phyloP scores from a whole-genome alignment of 495 filamentous ascomycete species.

The Aspergillus sclerotioniger region DNA sequence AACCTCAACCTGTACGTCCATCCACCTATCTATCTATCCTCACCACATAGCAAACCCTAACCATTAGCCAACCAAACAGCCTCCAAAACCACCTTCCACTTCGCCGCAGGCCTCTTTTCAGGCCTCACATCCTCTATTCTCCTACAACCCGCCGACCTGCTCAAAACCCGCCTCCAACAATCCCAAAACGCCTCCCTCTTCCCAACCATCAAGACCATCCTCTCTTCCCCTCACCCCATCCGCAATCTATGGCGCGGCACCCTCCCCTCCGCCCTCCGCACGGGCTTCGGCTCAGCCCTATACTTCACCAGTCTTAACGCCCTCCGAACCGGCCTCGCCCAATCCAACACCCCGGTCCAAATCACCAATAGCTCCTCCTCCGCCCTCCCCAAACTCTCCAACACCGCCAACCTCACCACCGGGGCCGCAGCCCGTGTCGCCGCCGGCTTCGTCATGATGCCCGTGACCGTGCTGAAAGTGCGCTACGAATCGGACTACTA shows the following conservation, averaged over 20 bases:
- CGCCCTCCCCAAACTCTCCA: constrained; percentile 78
- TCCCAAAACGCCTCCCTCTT: constrained; percentile 62
- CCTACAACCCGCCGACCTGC: constrained; percentile 92
- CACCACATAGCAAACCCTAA: background rate
- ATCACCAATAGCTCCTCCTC: constrained; percentile 55
- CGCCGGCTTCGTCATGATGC: constrained; percentile 92
- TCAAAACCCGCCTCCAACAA: constrained; percentile 88
- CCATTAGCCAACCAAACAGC: constrained; percentile 21
- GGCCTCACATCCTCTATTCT: constrained; percentile 84
- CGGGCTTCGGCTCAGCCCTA: constrained; percentile 86
- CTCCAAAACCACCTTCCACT: constrained; percentile 68
- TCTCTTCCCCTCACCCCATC: constrained; percentile 58
- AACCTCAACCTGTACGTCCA: constrained; percentile 33
- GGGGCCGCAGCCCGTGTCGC: constrained; percentile 80
- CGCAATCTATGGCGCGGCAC: constrained; percentile 92
- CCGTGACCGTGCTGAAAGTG: constrained; percentile 94
- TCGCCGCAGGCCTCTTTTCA: constrained; percentile 82
- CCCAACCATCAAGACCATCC: constrained; percentile 67
- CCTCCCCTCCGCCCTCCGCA: constrained; percentile 84
- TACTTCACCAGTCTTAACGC: constrained; percentile 91
- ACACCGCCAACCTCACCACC: constrained; percentile 78
- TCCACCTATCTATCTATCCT: background rate
- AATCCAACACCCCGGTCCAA: constrained; percentile 23
- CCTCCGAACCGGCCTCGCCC: constrained; percentile 68
- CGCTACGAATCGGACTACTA: constrained; percentile 88